phyloP scores from a whole-genome alignment of 148 eudicot species.

The Linanthus parryae region DNA sequence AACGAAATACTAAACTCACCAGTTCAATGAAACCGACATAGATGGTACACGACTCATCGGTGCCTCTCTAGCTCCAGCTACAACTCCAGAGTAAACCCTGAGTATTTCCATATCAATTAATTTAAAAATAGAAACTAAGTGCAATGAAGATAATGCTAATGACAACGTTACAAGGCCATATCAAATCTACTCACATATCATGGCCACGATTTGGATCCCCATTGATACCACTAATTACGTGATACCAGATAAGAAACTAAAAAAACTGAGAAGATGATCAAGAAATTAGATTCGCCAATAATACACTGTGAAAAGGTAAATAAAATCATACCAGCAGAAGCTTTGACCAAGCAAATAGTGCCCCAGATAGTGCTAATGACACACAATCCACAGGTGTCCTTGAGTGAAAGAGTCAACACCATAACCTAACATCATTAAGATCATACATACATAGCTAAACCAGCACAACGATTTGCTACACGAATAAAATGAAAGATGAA shows the following conservation, averaged over 20 bases:
- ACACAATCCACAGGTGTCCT: slow-evolving; percentile 97
- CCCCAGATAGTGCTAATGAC: slow-evolving; percentile 83
- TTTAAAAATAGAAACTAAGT: neutral
- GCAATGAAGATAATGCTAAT: neutral
- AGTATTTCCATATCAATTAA: slow-evolving; percentile 3
- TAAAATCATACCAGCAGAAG: slow-evolving; percentile 68
- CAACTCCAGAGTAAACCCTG: slow-evolving; percentile 82
- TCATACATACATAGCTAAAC: neutral
- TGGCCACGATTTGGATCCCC: slow-evolving; percentile 85
- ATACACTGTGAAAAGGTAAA: neutral
- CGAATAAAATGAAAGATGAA: neutral
- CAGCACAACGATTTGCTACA: neutral
- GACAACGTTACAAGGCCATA: neutral
- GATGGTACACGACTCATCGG: slow-evolving; percentile 76
- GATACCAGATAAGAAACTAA: slow-evolving; percentile 10
- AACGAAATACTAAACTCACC: slow-evolving; percentile 39
- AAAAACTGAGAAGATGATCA: neutral
- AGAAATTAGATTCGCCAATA: neutral
- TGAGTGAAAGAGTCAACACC: slow-evolving; percentile 22
- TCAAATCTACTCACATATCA: slow-evolving; percentile 54
- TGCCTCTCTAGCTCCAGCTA: slow-evolving; percentile 95
- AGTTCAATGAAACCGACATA: slow-evolving; percentile 69
- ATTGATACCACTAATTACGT: slow-evolving; percentile 92
- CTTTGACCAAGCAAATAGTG: slow-evolving; percentile 91
- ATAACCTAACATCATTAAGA: slow-evolving; percentile 7